phyloP scores from a whole-genome alignment of 345 rosid species.

The Hirschfeldia incana region DNA sequence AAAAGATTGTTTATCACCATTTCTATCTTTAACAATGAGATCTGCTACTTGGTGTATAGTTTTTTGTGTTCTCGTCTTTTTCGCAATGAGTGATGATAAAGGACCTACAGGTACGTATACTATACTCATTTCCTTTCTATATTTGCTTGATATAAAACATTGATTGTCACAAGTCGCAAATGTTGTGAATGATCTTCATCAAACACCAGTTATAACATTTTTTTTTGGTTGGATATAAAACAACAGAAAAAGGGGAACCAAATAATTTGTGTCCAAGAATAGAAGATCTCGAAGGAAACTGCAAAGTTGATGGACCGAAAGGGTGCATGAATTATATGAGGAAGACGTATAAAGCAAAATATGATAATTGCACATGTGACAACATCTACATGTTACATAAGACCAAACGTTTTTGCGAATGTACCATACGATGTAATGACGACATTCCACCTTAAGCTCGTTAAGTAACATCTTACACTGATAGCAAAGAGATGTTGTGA shows the following conservation, averaged over 20 bases:
- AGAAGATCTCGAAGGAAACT: conserved; percentile 18
- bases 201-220: neutral
- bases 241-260: neutral
- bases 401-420: neutral
- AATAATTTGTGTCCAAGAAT: neutral
- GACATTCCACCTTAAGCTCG: neutral
- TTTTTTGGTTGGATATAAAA: neutral
- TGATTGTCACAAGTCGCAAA: neutral
- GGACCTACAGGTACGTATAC: neutral
- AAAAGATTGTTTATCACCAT: neutral
- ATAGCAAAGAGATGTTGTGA: neutral
- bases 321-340: conserved; percentile 8
- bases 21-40: neutral
- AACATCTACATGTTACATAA: neutral
- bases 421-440: conserved; percentile 2
- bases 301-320: neutral
- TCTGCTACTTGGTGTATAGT: neutral
- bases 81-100: neutral
- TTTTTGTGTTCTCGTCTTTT: neutral
- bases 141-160: neutral
- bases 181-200: neutral
- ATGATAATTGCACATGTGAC: neutral
- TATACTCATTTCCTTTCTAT: neutral
- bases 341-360: neutral
- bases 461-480: neutral